These are phyloP conservation scores for Isabelozyma heimii DNA, from an alignment of 805 yeast genomes.

Conservation along the genomic window DNA sequence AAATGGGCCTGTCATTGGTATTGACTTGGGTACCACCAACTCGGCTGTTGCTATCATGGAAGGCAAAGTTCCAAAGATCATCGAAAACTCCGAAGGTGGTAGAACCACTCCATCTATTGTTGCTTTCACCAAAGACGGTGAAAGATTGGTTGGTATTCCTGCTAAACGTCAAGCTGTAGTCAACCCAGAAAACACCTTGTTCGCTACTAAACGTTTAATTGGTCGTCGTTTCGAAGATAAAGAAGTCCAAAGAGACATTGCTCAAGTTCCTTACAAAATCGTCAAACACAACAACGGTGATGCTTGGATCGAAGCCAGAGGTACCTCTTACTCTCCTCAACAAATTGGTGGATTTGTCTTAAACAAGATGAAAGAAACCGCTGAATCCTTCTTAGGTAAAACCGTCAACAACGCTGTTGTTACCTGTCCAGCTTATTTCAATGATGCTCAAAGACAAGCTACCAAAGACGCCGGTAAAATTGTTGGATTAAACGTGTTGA, in stretches of 20 bases:
- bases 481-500: conserved; percentile 86
- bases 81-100: conserved; percentile 76
- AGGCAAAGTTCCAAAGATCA: conserved; percentile 70
- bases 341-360: conserved; percentile 92
- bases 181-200: conserved; percentile 89
- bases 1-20: conserved; percentile 68
- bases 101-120: conserved; percentile 90
- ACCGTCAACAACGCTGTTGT: conserved; percentile 85
- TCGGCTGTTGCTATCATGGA: conserved; percentile 87
- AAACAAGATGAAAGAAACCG: conserved; percentile 98
- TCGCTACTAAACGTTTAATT: conserved; percentile 91
- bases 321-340: conserved; percentile 86
- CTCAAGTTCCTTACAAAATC: conserved; percentile 86
- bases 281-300: conserved; percentile 90
- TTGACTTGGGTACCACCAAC: conserved; percentile 86
- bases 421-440: conserved; percentile 87
- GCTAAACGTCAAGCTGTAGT: conserved; percentile 97
- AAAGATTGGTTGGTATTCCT: conserved; percentile 88
- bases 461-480: conserved; percentile 97
- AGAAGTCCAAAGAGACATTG: conserved; percentile 88
- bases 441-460: conserved; percentile 90
- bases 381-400: conserved; percentile 89
- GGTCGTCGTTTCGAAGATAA: conserved; percentile 88
- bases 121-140: conserved; percentile 89
- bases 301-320: conserved; percentile 93